Percentiles rank a stretch among this genome's conserved stretches.
phyloP scores from a whole-genome alignment of 1,139 yeast genomes.

The Kodamaea sp. region DNA sequence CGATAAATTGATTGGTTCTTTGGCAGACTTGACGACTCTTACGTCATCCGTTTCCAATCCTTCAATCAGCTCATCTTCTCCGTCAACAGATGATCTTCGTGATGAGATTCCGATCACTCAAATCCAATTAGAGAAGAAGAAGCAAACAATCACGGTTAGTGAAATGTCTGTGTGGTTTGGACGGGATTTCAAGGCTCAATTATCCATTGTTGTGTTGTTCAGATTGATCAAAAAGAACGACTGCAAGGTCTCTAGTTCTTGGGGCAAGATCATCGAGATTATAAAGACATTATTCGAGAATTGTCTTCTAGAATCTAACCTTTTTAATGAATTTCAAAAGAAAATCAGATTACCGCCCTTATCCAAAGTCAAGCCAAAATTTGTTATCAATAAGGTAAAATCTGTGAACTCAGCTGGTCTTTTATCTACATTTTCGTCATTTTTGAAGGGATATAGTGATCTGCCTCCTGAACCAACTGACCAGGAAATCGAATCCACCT shows the following conservation, averaged over 20 bases:
- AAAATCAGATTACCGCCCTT: constrained; percentile 52
- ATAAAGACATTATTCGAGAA: constrained; percentile 70
- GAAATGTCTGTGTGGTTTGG: constrained; percentile 85
- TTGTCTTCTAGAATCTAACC: constrained; percentile 68
- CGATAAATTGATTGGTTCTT: constrained; percentile 62
- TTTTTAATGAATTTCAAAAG: constrained; percentile 65
- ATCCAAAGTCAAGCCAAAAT: constrained; percentile 65
- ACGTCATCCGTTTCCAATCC: constrained; percentile 22
- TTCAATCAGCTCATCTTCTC: constrained; percentile 1
- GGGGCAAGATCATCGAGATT: constrained; percentile 64
- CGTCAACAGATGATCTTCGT: constrained; percentile 31
- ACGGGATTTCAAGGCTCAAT: constrained; percentile 86
- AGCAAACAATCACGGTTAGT: constrained; percentile 69
- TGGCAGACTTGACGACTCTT: constrained; percentile 65
- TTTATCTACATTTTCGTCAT: constrained; percentile 87
- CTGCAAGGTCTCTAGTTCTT: constrained; percentile 49
- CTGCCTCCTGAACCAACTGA: constrained; percentile 90
- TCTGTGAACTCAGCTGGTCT: constrained; percentile 70
- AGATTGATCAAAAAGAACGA: constrained; percentile 66
- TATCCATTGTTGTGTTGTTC: constrained; percentile 83
- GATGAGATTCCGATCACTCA: constrained; percentile 53
- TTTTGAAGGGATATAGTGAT: constrained; percentile 82
- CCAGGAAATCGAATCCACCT: constrained; percentile 84
- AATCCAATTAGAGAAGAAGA: constrained; percentile 49
- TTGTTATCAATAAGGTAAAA: constrained; percentile 60